Conservation (phyloP, 1,139 yeast species). For the Arxiozyma bovina region DNA sequence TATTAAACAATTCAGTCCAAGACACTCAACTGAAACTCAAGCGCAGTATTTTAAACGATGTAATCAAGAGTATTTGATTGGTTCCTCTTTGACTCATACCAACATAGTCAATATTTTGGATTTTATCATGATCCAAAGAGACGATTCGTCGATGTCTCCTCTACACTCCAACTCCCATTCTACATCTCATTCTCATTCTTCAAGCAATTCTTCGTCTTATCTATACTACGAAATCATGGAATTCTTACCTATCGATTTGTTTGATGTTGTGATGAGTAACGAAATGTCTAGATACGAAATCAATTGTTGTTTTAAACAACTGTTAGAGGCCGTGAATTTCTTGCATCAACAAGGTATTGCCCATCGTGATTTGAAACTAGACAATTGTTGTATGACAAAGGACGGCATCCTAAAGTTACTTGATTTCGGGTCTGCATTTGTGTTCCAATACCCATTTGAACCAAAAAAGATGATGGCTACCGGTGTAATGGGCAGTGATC, state of each 20-base stretch:
- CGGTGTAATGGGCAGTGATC: constrained; percentile 96
- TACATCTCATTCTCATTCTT: background rate
- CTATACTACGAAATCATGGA: constrained; percentile 88
- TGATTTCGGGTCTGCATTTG: constrained; percentile 93
- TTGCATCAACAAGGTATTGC: constrained; percentile 85
- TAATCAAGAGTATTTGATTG: constrained; percentile 93
- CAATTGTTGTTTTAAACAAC: constrained; percentile 81
- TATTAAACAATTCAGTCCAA: constrained; percentile 86
- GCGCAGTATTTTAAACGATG: constrained; percentile 90
- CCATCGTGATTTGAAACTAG: constrained; percentile 88
- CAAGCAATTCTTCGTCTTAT: background rate
- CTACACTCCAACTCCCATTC: constrained; percentile 51
- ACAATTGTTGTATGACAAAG: constrained; percentile 81
- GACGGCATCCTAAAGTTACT: constrained; percentile 84
- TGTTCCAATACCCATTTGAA: constrained; percentile 85
- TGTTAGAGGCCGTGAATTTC: constrained; percentile 71
- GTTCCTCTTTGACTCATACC: constrained; percentile 91
- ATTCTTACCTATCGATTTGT: constrained; percentile 90
- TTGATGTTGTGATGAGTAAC: constrained; percentile 95
- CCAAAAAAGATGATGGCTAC: constrained; percentile 67
- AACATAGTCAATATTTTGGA: constrained; percentile 90
- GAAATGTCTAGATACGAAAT: constrained; percentile 78
- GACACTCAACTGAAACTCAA: constrained; percentile 69
- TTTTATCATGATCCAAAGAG: constrained; percentile 34
- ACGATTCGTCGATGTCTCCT: constrained; percentile 30